Evolutionary conservation across 345 rosid genomes (phyloP), one percentile per base, ranked within the genome.

Genomic region (Linum usitatissimum): DNA sequence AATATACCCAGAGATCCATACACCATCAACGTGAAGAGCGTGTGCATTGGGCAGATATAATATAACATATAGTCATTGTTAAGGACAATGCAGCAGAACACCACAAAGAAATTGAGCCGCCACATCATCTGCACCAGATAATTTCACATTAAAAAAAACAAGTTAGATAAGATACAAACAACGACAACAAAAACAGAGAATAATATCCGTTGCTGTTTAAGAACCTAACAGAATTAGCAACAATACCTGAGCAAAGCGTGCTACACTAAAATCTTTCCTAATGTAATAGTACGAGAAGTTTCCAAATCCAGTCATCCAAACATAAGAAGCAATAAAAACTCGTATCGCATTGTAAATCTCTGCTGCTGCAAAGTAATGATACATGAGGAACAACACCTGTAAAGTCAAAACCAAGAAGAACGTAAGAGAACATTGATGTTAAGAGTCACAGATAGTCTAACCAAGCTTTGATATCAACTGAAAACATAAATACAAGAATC

Each of bases 11-110:
- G 86, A 71, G 96, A 90, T 62, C 96, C 97, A 66, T 93, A 87
- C 19, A 93, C 97, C 96, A 87, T 93, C 18, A 93, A 42, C 3
- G 99, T 93, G 78, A 90, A 93, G 63, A 93, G 87, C 17, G 97
- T 93, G 76, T 93, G 97, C 99, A 93, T 93, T 55, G 99, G 97
- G 73, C 97, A 93, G 71, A 90, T 93, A 70, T 93, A 93, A 71
- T 90, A 93, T 66, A 93, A 70, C 97, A 84, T 83, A 68, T 90
- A 93, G 67, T 93, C 96, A 66, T 93, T 93, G 90, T 84, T 80
- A 69, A 93, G 97, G 75, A 90, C 77, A 77, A 90, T 70, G 70
- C 97, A 93, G 79, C 89, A 78, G 72, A 93, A 87, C 67, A 86
- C 90, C 68, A 93, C 99, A 30, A 84, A 86, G 80, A 90, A 84